Conservation (phyloP, 805 yeast genomes). For the Saccharomycopsis fodiens region DNA sequence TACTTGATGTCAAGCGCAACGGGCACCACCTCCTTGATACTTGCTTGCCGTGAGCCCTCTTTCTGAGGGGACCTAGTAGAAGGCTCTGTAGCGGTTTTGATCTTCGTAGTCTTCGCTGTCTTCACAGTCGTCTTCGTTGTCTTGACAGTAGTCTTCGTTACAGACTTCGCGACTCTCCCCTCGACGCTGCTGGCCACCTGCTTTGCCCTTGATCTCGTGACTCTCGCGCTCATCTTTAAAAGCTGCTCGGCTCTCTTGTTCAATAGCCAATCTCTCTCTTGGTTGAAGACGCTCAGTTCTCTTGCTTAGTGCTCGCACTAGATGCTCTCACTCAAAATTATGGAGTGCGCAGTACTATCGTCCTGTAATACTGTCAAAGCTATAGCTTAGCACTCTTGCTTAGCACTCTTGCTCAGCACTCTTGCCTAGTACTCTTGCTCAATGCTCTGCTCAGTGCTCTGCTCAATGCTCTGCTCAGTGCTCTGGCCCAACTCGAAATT, state of each 20-base stretch:
- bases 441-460: too few relatives aligned
- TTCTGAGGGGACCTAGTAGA: not conserved
- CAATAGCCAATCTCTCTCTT: too few relatives aligned
- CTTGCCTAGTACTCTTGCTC: too few relatives aligned
- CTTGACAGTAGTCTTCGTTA: not conserved
- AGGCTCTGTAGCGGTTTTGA: not conserved
- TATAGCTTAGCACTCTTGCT: not conserved
- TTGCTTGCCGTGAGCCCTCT: not conserved
- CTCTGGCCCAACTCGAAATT: too few relatives aligned
- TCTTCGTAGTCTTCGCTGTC: not conserved
- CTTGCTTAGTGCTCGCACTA: too few relatives aligned
- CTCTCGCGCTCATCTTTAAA: constrained; percentile 1
- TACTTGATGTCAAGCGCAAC: not conserved
- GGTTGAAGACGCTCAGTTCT: too few relatives aligned
- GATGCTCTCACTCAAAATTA: too few relatives aligned
- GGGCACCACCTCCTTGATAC: not conserved
- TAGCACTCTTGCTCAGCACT: not conserved
- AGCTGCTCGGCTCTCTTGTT: too few relatives aligned
- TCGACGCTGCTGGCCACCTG: not conserved
- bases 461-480: too few relatives aligned
- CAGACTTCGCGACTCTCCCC: too few relatives aligned
- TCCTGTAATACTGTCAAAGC: not conserved
- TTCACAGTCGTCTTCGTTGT: not conserved
- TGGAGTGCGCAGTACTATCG: too few relatives aligned
- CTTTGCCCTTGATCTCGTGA: constrained; percentile 13